Conservation (phyloP, 2,329 filamentous ascomycete species). For the Colletotrichum australisinense region DNA sequence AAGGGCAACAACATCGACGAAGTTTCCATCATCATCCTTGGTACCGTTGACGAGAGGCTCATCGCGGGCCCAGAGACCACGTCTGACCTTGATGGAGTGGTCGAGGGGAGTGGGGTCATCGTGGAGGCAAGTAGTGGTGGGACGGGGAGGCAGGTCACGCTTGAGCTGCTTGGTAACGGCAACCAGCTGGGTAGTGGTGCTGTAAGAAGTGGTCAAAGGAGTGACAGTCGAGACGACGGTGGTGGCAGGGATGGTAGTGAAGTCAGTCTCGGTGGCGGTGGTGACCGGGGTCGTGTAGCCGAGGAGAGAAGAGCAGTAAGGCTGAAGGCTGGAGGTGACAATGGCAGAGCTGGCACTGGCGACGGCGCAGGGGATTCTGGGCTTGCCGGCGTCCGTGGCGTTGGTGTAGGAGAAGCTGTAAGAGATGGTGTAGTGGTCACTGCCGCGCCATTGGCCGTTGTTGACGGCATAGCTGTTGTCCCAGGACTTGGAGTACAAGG, state of each 20-base stretch:
- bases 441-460: slow-evolving; percentile 3
- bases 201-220: neutral
- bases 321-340: neutral
- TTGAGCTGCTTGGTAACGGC: neutral
- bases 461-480: slow-evolving; percentile 1
- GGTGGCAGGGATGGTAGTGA: neutral
- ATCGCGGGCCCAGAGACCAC: neutral
- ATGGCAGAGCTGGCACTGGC: neutral
- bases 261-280: neutral
- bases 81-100: neutral
- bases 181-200: neutral
- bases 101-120: neutral
- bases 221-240: neutral
- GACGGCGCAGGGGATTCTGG: neutral
- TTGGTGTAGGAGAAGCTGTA: slow-evolving; percentile 13
- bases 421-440: neutral
- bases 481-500: slow-evolving; percentile 5
- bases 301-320: slow-evolving; percentile 5
- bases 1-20: neutral
- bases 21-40: neutral
- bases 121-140: neutral
- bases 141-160: neutral
- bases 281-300: neutral
- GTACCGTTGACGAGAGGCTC: neutral
- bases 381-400: neutral